Evolutionary conservation across 1,139 yeast genomes (phyloP), one percentile per base, ranked within the genome.

Genomic region (Candida tetrigidarum): DNA sequence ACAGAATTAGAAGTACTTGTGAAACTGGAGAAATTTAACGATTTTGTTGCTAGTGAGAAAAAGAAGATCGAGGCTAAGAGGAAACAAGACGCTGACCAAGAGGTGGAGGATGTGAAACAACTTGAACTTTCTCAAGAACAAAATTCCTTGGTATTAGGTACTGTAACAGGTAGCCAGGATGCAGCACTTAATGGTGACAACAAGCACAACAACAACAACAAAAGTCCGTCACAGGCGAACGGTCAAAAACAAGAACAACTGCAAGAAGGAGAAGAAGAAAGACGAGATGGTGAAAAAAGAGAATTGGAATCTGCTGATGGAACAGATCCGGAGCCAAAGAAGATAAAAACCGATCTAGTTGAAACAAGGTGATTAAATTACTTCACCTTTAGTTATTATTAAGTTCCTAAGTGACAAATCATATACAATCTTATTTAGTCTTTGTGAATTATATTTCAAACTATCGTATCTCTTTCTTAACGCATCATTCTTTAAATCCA

Each of bases 11-110:
- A 74, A 27, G 50, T 53, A 1, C 50, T 64, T 12, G 46, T 67
- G 34, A 52, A 57, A 3, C 73, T 76, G 0, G 59, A 65, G 9
- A 51, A 67, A 1, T 66, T 63, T 48, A 71, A 69, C 50, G 63
- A 60, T 3, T 68, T 63, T 48, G 64, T 69, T 25, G n/a, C 16
- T 9, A 16, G 14, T 11, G 33, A 19, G 20, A 37, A 37, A 14
- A 12, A 19, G 25, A 26, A 37, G 4, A 25, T 34, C 14, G 42
- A 35, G 26, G 27, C 14, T 9, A 22, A 37, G 11, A 16, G 15
- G 29, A 22, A 38, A 29, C 35, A 37, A 20, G 39, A 38, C n/a
- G 39, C 35, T 12, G n/a, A 39, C n/a, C n/a, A 9, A 19, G 23
- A 34, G 29, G 8, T 36, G 3, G 37, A 25, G 11, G 41, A 29